These are phyloP conservation scores for Komagataella phaffii DNA, from an alignment of 805 yeast species.

Conservation along the genomic window DNA sequence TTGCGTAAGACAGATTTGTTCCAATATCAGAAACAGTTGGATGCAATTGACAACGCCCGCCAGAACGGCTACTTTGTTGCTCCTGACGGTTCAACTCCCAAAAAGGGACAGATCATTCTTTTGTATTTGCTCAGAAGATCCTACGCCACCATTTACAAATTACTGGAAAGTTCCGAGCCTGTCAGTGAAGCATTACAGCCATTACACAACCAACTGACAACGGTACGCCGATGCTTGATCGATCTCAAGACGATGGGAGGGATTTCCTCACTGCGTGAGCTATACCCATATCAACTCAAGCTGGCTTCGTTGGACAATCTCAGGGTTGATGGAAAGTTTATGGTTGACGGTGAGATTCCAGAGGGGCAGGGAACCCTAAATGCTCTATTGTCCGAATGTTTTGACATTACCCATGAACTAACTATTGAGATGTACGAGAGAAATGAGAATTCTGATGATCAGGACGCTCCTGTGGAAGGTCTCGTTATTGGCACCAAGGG, in stretches of 20 bases:
- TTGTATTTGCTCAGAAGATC: conserved; percentile 80
- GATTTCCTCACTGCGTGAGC: conserved; percentile 70
- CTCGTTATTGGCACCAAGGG: conserved; percentile 21
- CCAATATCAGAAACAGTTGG: conserved; percentile 62
- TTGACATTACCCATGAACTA: conserved; percentile 84
- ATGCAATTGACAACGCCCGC: conserved; percentile 61
- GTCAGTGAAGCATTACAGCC: conserved; percentile 91
- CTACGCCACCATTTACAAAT: conserved; percentile 79
- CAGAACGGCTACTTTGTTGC: conserved; percentile 41
- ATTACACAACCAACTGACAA: conserved; percentile 82
- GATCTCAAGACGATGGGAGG: conserved; percentile 94
- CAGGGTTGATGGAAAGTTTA: conserved; percentile 84
- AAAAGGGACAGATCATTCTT: conserved; percentile 46
- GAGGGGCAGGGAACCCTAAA: conserved; percentile 97
- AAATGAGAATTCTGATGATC: conserved; percentile 20
- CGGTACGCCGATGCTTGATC: conserved; percentile 79
- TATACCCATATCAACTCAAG: conserved; percentile 93
- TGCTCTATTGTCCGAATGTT: conserved; percentile 86
- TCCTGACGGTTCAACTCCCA: conserved; percentile 9
- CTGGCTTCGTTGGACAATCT: conserved; percentile 79
- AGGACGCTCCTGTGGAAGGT: conserved; percentile 18
- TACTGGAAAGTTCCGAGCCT: conserved; percentile 87
- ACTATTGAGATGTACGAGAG: conserved; percentile 71
- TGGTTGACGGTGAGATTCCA: conserved; percentile 79
- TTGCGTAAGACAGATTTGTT: conserved; percentile 91